Conservation (phyloP, 768 basidiomycete genomes). For the Russula dissimulans region DNA sequence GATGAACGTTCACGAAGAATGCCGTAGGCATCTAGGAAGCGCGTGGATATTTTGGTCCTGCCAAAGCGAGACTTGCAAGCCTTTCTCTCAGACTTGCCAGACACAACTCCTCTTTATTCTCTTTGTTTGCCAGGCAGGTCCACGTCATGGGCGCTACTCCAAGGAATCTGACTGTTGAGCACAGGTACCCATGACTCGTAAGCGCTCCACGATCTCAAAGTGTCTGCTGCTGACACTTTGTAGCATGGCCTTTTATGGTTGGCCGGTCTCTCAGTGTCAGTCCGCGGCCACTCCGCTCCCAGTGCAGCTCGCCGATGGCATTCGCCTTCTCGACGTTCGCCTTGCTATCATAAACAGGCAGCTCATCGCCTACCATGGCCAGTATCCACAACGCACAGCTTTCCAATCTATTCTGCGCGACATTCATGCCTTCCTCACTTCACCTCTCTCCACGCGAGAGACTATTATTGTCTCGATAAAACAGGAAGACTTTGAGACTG, state of each 20-base stretch:
- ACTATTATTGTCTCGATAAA: conserved; percentile 84
- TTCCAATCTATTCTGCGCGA: conserved; percentile 57
- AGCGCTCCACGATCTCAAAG: conserved; percentile 15
- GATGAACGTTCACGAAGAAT: neutral
- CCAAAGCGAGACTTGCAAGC: conserved; percentile 48
- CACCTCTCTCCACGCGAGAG: conserved; percentile 49
- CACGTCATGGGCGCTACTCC: neutral
- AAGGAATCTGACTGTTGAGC: conserved; percentile 4
- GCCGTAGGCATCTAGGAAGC: conserved; percentile 37
- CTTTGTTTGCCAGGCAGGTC: conserved; percentile 67
- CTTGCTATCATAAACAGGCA: conserved; percentile 54
- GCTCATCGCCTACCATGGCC: conserved; percentile 74
- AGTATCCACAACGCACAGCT: conserved; percentile 58
- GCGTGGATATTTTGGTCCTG: conserved; percentile 45
- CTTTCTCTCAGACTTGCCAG: conserved; percentile 56
- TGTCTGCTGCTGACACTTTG: conserved; percentile 1
- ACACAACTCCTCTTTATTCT: conserved; percentile 58
- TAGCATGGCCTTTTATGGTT: conserved; percentile 78
- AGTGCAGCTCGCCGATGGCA: conserved; percentile 65
- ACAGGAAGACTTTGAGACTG: conserved; percentile 61
- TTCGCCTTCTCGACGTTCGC: conserved; percentile 75
- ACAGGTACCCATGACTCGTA: conserved; percentile 65
- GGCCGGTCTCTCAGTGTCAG: conserved; percentile 86
- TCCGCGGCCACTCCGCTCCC: conserved; percentile 48
- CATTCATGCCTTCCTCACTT: conserved; percentile 55